Evolutionary conservation across 768 basidiomycete species (phyloP).

Genomic region (Trametes coccinea): DNA sequence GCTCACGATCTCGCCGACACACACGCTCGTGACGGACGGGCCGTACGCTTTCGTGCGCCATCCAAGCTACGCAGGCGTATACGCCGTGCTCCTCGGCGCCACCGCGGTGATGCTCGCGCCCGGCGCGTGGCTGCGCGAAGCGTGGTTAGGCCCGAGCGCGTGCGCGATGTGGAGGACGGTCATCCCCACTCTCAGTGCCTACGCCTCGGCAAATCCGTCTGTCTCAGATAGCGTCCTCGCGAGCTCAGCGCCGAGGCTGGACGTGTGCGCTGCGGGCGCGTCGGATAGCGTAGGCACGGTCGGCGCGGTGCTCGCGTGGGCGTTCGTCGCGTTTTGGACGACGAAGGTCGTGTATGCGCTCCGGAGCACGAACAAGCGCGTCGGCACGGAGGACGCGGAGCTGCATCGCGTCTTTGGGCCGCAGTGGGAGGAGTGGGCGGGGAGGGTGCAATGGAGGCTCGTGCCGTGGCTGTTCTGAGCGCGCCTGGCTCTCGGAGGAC

Average conservation of each 20-base stretch:
- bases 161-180: neutral
- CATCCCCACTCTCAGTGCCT: neutral
- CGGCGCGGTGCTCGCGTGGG: constrained; percentile 17
- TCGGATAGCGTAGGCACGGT: neutral
- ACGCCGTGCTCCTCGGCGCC: constrained; percentile 31
- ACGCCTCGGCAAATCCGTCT: too few species aligned
- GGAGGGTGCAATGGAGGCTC: constrained; percentile 26
- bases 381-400: constrained; percentile 29
- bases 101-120: constrained; percentile 25
- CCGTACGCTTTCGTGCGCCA: constrained; percentile 45
- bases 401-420: constrained; percentile 27
- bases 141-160: constrained; percentile 15
- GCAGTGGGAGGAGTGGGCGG: constrained; percentile 31
- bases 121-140: constrained; percentile 27
- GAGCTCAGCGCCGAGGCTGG: neutral
- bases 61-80: constrained; percentile 39
- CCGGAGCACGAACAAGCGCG: constrained; percentile 28
- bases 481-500: neutral
- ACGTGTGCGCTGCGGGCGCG: neutral
- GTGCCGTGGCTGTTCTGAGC: constrained; percentile 28
- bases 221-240: neutral
- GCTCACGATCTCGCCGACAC: constrained; percentile 37
- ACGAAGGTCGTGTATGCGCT: constrained; percentile 33
- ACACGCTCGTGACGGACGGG: constrained; percentile 40
- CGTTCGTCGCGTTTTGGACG: constrained; percentile 32